These are phyloP conservation scores for Curvularia sp. DNA, from an alignment of 2,329 filamentous ascomycete genomes.

Conservation along the genomic window DNA sequence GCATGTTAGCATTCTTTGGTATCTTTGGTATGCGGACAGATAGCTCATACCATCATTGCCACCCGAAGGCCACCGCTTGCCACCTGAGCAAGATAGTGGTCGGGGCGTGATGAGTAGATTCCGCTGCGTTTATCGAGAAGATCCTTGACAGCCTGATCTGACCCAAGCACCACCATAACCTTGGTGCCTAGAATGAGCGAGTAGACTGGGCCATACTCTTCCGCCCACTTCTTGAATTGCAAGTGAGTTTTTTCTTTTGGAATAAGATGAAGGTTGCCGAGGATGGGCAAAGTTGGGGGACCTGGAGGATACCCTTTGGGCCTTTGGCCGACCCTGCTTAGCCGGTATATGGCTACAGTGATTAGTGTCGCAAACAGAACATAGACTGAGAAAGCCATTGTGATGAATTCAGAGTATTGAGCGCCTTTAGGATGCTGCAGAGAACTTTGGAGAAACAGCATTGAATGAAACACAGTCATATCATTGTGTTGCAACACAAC, in stretches of 20 bases:
- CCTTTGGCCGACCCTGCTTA: conserved; percentile 33
- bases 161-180: conserved; percentile 58
- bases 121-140: conserved; percentile 59
- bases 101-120: conserved; percentile 60
- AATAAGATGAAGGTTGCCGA: conserved; percentile 62
- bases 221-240: conserved; percentile 62
- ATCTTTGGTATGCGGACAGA: not conserved
- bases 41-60: conserved; percentile 21
- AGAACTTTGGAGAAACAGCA: not conserved
- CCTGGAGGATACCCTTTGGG: conserved; percentile 57
- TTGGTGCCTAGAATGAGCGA: conserved; percentile 60
- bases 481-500: not conserved
- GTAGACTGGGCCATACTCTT: conserved; percentile 61
- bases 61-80: conserved; percentile 21
- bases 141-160: conserved; percentile 58
- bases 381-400: conserved; percentile 12
- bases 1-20: not conserved
- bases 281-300: conserved; percentile 59
- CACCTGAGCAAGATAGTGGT: conserved; percentile 30
- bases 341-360: conserved; percentile 8
- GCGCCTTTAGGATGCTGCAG: not conserved
- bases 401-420: not conserved
- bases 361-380: not conserved
- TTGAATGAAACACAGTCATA: not conserved
- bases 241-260: conserved; percentile 53